A percentile compares a stretch with the other conserved stretches of the same genome.
These are phyloP conservation scores for Lonicera japonica DNA, from an alignment of 129 eudicot genomes.

Conservation along the genomic window DNA sequence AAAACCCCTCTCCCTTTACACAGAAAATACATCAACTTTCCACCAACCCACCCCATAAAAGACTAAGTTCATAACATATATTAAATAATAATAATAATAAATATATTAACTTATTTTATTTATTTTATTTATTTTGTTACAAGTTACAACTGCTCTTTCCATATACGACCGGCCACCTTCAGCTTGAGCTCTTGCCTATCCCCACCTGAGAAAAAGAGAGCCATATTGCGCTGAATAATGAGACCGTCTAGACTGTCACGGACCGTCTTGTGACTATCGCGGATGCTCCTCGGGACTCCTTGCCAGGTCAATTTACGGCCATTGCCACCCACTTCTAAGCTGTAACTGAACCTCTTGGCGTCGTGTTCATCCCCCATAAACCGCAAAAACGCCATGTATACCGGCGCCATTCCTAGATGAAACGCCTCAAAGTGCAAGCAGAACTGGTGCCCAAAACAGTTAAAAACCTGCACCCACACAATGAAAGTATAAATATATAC, in stretches of 20 bases:
- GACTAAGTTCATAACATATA: too few relatives aligned
- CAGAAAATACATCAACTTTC: too few relatives aligned
- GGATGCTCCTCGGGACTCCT: conserved; percentile 42
- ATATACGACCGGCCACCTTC: conserved; percentile 37
- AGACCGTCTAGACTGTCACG: conserved; percentile 40
- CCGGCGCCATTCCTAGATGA: conserved; percentile 32
- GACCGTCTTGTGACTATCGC: conserved; percentile 31
- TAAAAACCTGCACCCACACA: conserved; percentile 26
- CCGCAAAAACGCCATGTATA: too few relatives aligned
- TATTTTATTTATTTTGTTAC: too few relatives aligned
- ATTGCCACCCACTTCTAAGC: conserved; percentile 39
- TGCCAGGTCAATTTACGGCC: conserved; percentile 44
- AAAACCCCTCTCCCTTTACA: too few relatives aligned
- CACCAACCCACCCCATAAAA: too few relatives aligned
- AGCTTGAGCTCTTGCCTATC: conserved; percentile 41
- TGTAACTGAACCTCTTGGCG: conserved; percentile 32
- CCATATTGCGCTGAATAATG: conserved; percentile 34
- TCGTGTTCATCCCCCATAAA: conserved; percentile 11
- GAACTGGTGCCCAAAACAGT: conserved; percentile 33
- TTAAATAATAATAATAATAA: too few relatives aligned
- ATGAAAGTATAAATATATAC: too few relatives aligned
- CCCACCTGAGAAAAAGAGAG: conserved; percentile 43
- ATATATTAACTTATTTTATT: too few relatives aligned
- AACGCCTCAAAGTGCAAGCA: conserved; percentile 44
- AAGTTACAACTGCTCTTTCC: conserved; percentile 30